A percentile compares a stretch with the other conserved stretches of the same genome.
Conservation (phyloP, 2,329 filamentous ascomycete species). For the Apiospora marii region DNA sequence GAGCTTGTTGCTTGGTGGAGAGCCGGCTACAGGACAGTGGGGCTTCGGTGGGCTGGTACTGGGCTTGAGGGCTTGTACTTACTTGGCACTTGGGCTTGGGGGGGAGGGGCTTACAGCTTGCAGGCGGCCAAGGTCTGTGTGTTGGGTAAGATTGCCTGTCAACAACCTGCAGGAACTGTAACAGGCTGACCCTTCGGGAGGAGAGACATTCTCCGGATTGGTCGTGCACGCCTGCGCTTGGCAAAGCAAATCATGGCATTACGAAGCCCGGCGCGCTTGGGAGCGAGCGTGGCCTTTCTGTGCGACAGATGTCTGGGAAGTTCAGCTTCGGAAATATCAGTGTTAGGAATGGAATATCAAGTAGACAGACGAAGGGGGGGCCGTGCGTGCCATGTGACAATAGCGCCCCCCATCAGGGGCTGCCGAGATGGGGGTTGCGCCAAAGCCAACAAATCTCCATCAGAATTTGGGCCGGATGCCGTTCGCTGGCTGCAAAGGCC, state of each 20-base stretch:
- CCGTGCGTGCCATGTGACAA: no score
- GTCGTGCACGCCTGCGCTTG: constrained; percentile 18
- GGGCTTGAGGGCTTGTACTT: constrained; percentile 23
- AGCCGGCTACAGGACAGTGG: constrained; percentile 8
- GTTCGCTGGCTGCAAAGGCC: not conserved
- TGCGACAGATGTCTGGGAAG: not conserved
- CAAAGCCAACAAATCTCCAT: not conserved
- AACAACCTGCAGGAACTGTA: constrained; percentile 30
- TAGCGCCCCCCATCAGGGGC: no score
- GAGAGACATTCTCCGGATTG: constrained; percentile 11
- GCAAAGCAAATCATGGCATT: not conserved
- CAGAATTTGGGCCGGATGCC: not conserved
- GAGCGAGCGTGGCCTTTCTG: not conserved
- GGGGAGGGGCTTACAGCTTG: constrained; percentile 31
- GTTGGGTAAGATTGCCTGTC: constrained; percentile 36
- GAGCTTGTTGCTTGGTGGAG: constrained; percentile 18
- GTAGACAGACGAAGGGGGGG: not conserved
- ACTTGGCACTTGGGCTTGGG: no score
- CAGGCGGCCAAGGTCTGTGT: constrained; percentile 31
- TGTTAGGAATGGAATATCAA: not conserved
- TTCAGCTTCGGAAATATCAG: not conserved
- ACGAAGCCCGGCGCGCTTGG: not conserved
- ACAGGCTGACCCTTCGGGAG: constrained; percentile 16
- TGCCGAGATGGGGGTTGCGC: not conserved
- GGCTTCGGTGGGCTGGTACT: not conserved